Base-by-base conservation (phyloP, 768 basidiomycete genomes). In the Lactarius hengduanensis region DNA sequence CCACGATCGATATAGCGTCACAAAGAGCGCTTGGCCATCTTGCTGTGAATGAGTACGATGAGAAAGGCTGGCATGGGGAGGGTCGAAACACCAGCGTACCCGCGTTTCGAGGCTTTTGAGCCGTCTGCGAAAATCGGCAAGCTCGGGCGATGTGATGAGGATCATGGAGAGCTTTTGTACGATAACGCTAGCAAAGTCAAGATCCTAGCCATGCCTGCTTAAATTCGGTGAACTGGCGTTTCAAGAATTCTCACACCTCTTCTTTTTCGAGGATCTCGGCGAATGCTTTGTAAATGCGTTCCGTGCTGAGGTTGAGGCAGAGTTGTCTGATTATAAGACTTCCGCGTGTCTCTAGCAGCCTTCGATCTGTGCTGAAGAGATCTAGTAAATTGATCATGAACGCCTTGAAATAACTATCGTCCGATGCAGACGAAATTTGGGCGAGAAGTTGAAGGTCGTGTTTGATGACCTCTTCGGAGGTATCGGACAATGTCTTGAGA, bases 241-340 rank as follows among this genome's bases (percentile, higher is more conserved):
- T 53, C 38, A 62, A 9, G 38, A 22, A 50, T 32, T 50, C 16
- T 7, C 61, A 47, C 55, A 94, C 96, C 80, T 98, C 97, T 79
- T 99, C 97, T 75, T 95, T 96, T 79, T 98, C 97, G 71, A 99
- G 76, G 41, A 99, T 95, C 79, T 98, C 97, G 0, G 97, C 96
- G 74, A 98, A 94, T 0, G 94, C 93, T 55, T 92, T 82, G 75
- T 97, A 99, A 74, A 99, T 98, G 66, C 89, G 84, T 76, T 99
- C 97, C 0, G 95, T 93, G 75, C 95, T 97, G 65, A 99, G 83
- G 73, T 94, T 94, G 50, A 96, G 76, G 74, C 97, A 98, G 15
- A 99, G 79, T 72, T 98, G 95, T 10, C 97, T 85, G 62, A 98
- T 95, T 73, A 99, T 98, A 34, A 98, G 81, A 73, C 95, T 97